Evolutionary conservation across 2,329 filamentous ascomycete genomes (phyloP).

Genomic region (Botrytis galanthina): DNA sequence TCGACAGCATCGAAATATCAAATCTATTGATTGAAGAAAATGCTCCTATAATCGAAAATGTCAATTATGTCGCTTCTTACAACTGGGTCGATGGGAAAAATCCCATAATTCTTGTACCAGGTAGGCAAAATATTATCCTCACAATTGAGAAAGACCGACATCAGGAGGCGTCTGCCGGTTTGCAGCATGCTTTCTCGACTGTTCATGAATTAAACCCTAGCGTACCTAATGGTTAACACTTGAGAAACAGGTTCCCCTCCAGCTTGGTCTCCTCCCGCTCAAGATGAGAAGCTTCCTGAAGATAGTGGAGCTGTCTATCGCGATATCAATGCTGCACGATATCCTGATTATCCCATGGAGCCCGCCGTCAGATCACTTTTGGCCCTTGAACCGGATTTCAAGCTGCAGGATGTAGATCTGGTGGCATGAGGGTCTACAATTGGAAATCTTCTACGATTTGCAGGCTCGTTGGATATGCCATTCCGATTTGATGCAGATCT

Average conservation of each 20-base stretch:
- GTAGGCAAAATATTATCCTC: constrained; percentile 36
- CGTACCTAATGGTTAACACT: neutral
- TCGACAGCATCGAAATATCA: constrained; percentile 27
- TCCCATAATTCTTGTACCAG: constrained; percentile 47
- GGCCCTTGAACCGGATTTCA: constrained; percentile 40
- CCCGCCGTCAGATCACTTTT: constrained; percentile 44
- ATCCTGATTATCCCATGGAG: constrained; percentile 43
- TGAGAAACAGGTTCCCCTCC: constrained; percentile 48
- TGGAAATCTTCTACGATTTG: constrained; percentile 59
- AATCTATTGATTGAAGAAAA: constrained; percentile 29
- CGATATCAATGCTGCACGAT: constrained; percentile 46
- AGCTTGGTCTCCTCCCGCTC: constrained; percentile 47
- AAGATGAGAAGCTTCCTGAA: constrained; percentile 39
- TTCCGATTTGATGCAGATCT: constrained; percentile 60
- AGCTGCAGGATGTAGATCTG: constrained; percentile 47
- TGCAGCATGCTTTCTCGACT: neutral
- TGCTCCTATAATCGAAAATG: constrained; percentile 40
- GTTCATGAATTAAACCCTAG: neutral
- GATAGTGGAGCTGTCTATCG: constrained; percentile 45
- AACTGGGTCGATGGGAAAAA: constrained; percentile 46
- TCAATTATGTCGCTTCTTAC: constrained; percentile 49
- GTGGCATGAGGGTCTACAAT: constrained; percentile 60
- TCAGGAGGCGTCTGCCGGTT: too few species aligned
- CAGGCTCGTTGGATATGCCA: constrained; percentile 41
- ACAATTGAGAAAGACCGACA: neutral